A percentile compares a stretch with the other conserved stretches of the same genome.
These are phyloP conservation scores for Leccinum pellstonianum DNA, from an alignment of 768 basidiomycete genomes.

Conservation along the genomic window DNA sequence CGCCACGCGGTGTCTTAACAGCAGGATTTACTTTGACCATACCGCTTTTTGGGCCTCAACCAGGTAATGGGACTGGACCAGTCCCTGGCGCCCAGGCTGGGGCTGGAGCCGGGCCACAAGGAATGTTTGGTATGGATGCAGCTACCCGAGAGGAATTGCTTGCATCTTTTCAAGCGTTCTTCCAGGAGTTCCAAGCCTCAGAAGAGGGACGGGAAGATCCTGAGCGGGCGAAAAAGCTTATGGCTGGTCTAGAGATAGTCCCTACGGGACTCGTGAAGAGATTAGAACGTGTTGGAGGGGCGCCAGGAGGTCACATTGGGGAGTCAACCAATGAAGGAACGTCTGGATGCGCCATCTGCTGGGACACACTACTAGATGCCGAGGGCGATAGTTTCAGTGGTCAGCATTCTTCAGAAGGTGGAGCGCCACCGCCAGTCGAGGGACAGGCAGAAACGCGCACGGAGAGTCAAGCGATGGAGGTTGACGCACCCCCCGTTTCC, in stretches of 20 bases:
- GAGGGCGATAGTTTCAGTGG: slow-evolving; percentile 38
- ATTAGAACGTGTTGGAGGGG: slow-evolving; percentile 50
- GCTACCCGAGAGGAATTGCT: slow-evolving; percentile 24
- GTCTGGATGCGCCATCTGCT: slow-evolving; percentile 70
- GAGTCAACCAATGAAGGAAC: slow-evolving; percentile 35
- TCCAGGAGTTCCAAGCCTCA: slow-evolving; percentile 27
- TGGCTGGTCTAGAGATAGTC: slow-evolving; percentile 65
- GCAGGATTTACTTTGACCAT: slow-evolving; percentile 38
- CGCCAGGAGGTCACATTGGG: slow-evolving; percentile 33
- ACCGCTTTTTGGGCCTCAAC: slow-evolving; percentile 29
- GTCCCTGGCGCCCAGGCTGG: slow-evolving; percentile 6
- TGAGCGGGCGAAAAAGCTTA: slow-evolving; percentile 60
- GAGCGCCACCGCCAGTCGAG: slow-evolving; percentile 1
- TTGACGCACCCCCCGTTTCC: slow-evolving; percentile 18
- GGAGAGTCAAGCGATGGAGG: slow-evolving; percentile 16
- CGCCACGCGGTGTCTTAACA: slow-evolving; percentile 23
- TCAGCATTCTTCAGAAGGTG: slow-evolving; percentile 13
- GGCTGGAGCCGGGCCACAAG: not conserved
- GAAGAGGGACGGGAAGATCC: slow-evolving; percentile 57
- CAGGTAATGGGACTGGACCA: slow-evolving; percentile 10
- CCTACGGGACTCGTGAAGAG: slow-evolving; percentile 64
- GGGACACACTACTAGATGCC: slow-evolving; percentile 60
- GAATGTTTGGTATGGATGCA: slow-evolving; percentile 19
- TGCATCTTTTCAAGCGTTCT: slow-evolving; percentile 26
- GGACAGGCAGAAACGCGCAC: slow-evolving; percentile 8